phyloP scores from a whole-genome alignment of 768 basidiomycete species.

The Pleurotus salmoneostramineus region DNA sequence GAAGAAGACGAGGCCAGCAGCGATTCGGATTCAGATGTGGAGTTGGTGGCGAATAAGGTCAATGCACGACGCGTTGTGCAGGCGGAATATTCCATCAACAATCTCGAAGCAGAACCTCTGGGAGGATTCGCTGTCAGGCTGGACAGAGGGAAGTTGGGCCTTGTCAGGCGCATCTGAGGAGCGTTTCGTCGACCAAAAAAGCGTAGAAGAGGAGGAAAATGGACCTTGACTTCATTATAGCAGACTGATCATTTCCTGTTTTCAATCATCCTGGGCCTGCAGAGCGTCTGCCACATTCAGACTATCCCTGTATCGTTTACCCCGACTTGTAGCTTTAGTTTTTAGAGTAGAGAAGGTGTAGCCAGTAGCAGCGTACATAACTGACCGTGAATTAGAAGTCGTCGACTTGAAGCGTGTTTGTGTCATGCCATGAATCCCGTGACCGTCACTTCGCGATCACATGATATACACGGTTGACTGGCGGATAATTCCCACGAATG shows the following conservation, averaged over 20 bases:
- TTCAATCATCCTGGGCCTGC: not conserved
- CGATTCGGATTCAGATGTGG: slow-evolving; percentile 36
- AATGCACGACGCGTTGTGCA: slow-evolving; percentile 71
- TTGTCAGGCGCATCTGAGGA: slow-evolving; percentile 22
- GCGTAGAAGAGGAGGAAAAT: no score
- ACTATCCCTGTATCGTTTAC: not conserved
- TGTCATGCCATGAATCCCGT: not conserved
- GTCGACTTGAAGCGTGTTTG: no score
- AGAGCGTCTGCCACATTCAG: not conserved
- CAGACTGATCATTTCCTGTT: not conserved
- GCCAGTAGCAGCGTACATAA: not conserved
- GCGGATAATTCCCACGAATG: slow-evolving; percentile 30
- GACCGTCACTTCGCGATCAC: slow-evolving; percentile 27
- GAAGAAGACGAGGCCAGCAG: slow-evolving; percentile 6
- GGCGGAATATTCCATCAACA: slow-evolving; percentile 63
- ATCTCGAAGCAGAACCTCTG: slow-evolving; percentile 62
- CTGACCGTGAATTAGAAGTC: no score
- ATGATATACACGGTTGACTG: slow-evolving; percentile 30
- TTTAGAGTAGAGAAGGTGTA: not conserved
- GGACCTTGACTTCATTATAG: no score
- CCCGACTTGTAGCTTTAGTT: not conserved
- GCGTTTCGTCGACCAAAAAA: not conserved
- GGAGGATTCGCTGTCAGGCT: slow-evolving; percentile 56
- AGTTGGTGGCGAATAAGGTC: slow-evolving; percentile 59
- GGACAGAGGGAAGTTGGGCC: slow-evolving; percentile 51